Evolutionary conservation across 164 flowering plant species (phyloP).

Genomic region (Buxus sempervirens): DNA sequence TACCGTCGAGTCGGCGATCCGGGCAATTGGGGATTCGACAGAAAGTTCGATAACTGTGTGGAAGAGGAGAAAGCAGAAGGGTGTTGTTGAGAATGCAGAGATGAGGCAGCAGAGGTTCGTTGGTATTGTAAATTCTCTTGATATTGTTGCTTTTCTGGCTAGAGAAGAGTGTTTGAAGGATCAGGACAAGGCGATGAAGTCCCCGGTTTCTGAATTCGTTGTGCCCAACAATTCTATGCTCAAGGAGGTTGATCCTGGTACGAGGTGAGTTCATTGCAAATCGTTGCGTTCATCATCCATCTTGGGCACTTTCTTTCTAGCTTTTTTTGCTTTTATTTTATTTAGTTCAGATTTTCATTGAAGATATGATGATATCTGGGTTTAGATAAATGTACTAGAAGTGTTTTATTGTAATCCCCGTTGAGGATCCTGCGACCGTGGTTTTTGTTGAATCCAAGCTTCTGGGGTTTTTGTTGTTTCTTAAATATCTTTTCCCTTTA

Average conservation of each 20-base stretch:
- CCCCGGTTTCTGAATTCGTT: constrained; percentile 81
- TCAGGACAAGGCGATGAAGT: constrained; percentile 77
- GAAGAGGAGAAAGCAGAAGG: constrained; percentile 54
- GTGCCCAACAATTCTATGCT: constrained; percentile 59
- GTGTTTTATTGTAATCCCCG: not conserved
- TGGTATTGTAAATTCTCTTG: constrained; percentile 80
- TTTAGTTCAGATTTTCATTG: not conserved
- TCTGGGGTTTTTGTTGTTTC: not conserved
- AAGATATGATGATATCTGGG: not conserved
- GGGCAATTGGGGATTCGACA: constrained; percentile 72
- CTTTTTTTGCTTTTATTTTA: not conserved
- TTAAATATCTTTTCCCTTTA: too few relatives aligned
- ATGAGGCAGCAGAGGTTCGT: constrained; percentile 82
- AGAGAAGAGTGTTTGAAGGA: constrained; percentile 56
- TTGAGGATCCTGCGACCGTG: not conserved
- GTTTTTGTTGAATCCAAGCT: not conserved
- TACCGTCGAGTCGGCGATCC: constrained; percentile 78
- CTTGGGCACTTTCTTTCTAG: too few relatives aligned
- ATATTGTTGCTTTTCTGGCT: constrained; percentile 77
- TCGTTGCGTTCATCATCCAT: too few relatives aligned
- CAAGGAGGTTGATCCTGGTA: constrained; percentile 85
- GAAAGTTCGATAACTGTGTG: constrained; percentile 90
- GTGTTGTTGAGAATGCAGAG: constrained; percentile 52
- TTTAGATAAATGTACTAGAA: too few relatives aligned
- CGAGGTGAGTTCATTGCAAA: constrained; percentile 49